These are phyloP conservation scores for Sugiyamaella valdiviana DNA, from an alignment of 805 yeast genomes.

Conservation along the genomic window DNA sequence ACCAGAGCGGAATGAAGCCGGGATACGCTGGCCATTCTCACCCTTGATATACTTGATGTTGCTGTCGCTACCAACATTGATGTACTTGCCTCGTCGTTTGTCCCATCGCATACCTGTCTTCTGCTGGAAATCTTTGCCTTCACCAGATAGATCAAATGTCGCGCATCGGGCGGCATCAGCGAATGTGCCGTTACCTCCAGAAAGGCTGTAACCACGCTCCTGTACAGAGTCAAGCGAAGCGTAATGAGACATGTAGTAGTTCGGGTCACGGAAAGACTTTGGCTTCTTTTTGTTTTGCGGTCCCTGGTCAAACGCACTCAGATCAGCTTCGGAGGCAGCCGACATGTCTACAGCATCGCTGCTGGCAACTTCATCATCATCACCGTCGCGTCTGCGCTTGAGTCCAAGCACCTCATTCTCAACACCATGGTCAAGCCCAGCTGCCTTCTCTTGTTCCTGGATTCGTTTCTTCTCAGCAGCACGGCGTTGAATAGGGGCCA, in stretches of 20 bases:
- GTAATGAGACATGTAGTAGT: conserved; percentile 78
- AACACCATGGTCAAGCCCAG: conserved; percentile 5
- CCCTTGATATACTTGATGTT: conserved; percentile 73
- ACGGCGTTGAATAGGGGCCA: conserved; percentile 79
- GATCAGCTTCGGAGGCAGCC: conserved; percentile 12
- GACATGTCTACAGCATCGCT: conserved; percentile 39
- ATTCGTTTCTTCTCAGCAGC: conserved; percentile 46
- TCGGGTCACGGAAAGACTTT: conserved; percentile 66
- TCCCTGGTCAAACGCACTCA: conserved; percentile 37
- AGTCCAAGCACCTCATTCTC: conserved; percentile 7
- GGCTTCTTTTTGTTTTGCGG: conserved; percentile 35
- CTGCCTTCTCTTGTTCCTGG: conserved; percentile 12
- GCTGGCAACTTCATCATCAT: conserved; percentile 1
- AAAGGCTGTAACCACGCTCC: conserved; percentile 62
- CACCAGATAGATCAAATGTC: conserved; percentile 73
- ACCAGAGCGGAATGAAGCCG: conserved; percentile 88
- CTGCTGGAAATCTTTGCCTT: conserved; percentile 66
- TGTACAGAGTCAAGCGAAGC: conserved; percentile 77
- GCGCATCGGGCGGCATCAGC: conserved; percentile 80
- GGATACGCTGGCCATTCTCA: conserved; percentile 87
- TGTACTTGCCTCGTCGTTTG: conserved; percentile 82
- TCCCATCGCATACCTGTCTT: conserved; percentile 81
- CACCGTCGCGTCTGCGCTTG: not conserved
- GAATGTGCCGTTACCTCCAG: conserved; percentile 47
- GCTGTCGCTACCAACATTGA: conserved; percentile 68